Evolutionary conservation across 495 filamentous ascomycete genomes (phyloP).

Genomic region (Aspergillus nanangensis): DNA sequence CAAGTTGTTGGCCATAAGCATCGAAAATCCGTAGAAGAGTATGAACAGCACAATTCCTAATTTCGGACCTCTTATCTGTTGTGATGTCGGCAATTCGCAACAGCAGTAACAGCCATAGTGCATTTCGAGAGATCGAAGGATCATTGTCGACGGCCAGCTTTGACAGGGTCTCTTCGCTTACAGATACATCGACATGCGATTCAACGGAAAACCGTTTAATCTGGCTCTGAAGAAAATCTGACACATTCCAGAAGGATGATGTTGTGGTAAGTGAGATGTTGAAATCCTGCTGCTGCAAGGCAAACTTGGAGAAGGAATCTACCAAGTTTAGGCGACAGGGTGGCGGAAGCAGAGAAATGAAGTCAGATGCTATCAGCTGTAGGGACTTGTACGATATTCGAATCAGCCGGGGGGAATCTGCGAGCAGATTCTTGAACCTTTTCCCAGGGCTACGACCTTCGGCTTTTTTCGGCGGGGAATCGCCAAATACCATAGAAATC

Average conservation of each 20-base stretch:
- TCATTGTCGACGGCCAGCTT: conserved; percentile 30
- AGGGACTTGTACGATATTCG: conserved; percentile 81
- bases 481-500: conserved; percentile 75
- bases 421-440: conserved; percentile 28
- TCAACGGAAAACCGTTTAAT: conserved; percentile 45
- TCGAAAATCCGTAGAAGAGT: conserved; percentile 89
- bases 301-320: conserved; percentile 84
- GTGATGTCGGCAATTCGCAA: conserved; percentile 72
- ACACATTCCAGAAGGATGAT: conserved; percentile 92
- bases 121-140: conserved; percentile 40
- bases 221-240: conserved; percentile 67
- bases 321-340: conserved; percentile 77
- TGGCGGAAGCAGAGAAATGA: conserved; percentile 72
- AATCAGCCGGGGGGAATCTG: conserved; percentile 68
- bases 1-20: conserved; percentile 78
- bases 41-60: conserved; percentile 88
- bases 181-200: conserved; percentile 28
- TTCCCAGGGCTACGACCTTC: conserved; percentile 10
- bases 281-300: conserved; percentile 80
- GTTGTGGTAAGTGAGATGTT: conserved; percentile 94
- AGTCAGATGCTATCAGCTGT: conserved; percentile 93
- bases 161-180: conserved; percentile 38
- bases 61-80: conserved; percentile 72
- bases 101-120: conserved; percentile 84
- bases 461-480: conserved; percentile 19